Evolutionary conservation across 1,284 basidiomycete species (phyloP).

Genomic region (Singerocomus inundabilis): DNA sequence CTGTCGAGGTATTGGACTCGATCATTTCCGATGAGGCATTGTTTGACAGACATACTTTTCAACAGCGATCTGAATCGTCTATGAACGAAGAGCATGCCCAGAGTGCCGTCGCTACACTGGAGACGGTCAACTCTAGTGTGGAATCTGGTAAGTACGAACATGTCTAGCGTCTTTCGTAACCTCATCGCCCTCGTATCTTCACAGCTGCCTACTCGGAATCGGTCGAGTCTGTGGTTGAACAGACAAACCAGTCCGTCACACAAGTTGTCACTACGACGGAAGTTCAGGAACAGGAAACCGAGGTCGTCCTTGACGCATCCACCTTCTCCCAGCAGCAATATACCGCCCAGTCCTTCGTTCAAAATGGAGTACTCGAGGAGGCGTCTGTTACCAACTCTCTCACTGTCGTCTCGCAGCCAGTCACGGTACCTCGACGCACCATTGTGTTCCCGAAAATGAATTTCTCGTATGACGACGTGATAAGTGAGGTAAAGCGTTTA

Average conservation of each 20-base stretch:
- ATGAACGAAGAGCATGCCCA: background rate
- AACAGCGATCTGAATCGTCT: background rate
- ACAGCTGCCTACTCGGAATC: background rate
- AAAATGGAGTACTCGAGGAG: background rate
- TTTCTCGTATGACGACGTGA: no score
- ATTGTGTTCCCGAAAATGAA: no score
- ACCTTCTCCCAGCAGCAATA: no score
- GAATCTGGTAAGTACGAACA: background rate
- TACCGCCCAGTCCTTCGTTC: background rate
- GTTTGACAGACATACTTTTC: background rate
- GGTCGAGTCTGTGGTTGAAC: background rate
- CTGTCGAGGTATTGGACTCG: no score
- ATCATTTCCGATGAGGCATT: background rate
- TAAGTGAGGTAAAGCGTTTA: constrained; percentile 1
- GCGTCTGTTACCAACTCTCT: no score
- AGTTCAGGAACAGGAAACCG: background rate
- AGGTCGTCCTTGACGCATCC: background rate
- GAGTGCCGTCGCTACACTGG: background rate
- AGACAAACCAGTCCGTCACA: background rate
- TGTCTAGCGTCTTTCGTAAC: background rate
- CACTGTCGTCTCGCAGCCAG: no score
- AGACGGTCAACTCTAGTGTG: background rate
- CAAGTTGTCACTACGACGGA: background rate
- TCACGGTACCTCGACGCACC: background rate
- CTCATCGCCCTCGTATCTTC: background rate